Conservation (phyloP, 257 asterid species). For the Misopates orontium region DNA sequence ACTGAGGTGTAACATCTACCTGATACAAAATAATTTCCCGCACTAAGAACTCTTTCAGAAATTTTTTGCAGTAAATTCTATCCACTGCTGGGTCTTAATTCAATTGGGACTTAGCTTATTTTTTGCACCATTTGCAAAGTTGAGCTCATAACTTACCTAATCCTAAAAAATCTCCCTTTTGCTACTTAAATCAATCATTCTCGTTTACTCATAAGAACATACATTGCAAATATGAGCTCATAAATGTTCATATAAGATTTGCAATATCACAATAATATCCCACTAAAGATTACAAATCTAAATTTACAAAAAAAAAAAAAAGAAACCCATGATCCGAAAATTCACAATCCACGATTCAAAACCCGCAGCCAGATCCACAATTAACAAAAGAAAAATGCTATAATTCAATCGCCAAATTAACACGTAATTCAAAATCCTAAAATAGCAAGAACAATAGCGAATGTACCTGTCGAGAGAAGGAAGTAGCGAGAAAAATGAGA, state of each 20-base stretch:
- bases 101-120: not conserved
- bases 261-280: not conserved
- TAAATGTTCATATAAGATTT: too few relatives aligned
- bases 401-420: not conserved
- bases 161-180: too few relatives aligned
- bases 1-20: too few relatives aligned
- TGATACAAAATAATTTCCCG: too few relatives aligned
- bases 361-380: not conserved
- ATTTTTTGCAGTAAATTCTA: too few relatives aligned
- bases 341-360: too few relatives aligned
- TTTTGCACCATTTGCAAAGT: not conserved
- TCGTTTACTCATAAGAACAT: not conserved
- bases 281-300: not conserved
- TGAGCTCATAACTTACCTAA: not conserved
- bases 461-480: slow-evolving; percentile 55
- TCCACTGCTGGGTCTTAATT: too few relatives aligned
- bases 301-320: not conserved
- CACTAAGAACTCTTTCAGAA: too few relatives aligned
- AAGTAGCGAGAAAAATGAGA: slow-evolving; percentile 54
- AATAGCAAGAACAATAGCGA: not conserved
- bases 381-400: not conserved
- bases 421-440: not conserved
- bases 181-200: not conserved
- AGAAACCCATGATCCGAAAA: slow-evolving; percentile 14
- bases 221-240: not conserved